A percentile compares a stretch with the other conserved stretches of the same genome.
These are phyloP conservation scores for Rhizodiscina lignyota DNA, from an alignment of 495 filamentous ascomycete genomes.

Conservation along the genomic window DNA sequence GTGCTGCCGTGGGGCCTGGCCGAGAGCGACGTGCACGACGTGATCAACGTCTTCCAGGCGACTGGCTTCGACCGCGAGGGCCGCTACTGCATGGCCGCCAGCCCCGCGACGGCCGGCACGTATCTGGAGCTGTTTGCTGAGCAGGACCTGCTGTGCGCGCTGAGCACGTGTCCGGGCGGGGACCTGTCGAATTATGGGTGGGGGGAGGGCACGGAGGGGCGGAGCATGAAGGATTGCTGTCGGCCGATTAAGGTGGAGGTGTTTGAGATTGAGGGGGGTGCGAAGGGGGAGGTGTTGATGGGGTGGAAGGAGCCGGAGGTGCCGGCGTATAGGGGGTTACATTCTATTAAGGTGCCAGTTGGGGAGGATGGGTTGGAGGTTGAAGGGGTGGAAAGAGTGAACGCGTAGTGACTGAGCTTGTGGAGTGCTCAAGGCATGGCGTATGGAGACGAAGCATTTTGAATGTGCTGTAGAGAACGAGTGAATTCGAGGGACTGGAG, in stretches of 20 bases:
- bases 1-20: conserved; percentile 48
- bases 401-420: too few species aligned
- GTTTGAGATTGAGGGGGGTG: conserved; percentile 37
- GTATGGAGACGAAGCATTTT: too few species aligned
- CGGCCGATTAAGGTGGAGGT: conserved; percentile 58
- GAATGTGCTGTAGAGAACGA: too few species aligned
- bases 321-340: conserved; percentile 45
- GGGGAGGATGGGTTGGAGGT: too few species aligned
- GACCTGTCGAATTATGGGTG: conserved; percentile 66
- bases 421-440: too few species aligned
- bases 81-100: conserved; percentile 63
- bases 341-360: conserved; percentile 51
- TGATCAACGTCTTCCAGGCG: conserved; percentile 69
- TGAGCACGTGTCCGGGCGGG: conserved; percentile 44
- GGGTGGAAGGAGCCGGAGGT: conserved; percentile 43
- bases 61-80: conserved; percentile 56
- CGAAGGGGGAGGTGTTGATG: conserved; percentile 26
- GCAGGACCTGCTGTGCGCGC: conserved; percentile 53
- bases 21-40: conserved; percentile 64
- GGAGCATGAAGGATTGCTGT: conserved; percentile 54
- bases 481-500: too few species aligned
- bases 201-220: conserved; percentile 36
- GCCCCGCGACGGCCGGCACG: conserved; percentile 46
- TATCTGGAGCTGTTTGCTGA: conserved; percentile 69
- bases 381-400: too few species aligned